phyloP scores from a whole-genome alignment of 306 rosid species.

The Senna siamea region DNA sequence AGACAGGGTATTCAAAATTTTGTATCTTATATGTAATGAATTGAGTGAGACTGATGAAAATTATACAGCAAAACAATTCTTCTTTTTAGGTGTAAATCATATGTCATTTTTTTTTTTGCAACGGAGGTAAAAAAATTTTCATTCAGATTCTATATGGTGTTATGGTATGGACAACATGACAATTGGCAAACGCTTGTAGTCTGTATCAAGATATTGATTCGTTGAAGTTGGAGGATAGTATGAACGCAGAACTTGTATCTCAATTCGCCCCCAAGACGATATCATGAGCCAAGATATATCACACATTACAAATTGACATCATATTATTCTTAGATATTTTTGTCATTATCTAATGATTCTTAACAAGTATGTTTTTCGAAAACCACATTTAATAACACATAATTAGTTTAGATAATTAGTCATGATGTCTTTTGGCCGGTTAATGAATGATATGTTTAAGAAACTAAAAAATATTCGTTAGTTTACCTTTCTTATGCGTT shows the following conservation, averaged over 20 bases:
- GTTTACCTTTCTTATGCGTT: no score
- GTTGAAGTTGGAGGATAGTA: neutral
- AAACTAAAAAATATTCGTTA: no score
- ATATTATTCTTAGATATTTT: neutral
- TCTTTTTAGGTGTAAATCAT: slow-evolving; percentile 23
- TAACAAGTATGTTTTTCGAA: no score
- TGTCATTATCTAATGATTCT: no score
- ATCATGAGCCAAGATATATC: neutral
- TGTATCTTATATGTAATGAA: slow-evolving; percentile 29
- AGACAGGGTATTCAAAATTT: slow-evolving; percentile 37
- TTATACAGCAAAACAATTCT: neutral
- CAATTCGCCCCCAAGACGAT: neutral
- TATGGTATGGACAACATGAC: neutral
- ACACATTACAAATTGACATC: neutral
- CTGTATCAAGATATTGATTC: neutral
- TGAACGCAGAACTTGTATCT: neutral
- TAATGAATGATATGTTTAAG: no score
- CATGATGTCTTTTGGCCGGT: neutral
- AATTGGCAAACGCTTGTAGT: neutral
- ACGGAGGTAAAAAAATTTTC: neutral
- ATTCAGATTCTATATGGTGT: neutral
- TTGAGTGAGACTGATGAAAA: slow-evolving; percentile 11
- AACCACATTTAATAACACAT: no score
- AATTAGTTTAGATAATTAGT: no score
- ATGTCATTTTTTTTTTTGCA: neutral